Base-by-base conservation (phyloP, 2,329 filamentous ascomycete genomes). In the Fusarium clavum region DNA sequence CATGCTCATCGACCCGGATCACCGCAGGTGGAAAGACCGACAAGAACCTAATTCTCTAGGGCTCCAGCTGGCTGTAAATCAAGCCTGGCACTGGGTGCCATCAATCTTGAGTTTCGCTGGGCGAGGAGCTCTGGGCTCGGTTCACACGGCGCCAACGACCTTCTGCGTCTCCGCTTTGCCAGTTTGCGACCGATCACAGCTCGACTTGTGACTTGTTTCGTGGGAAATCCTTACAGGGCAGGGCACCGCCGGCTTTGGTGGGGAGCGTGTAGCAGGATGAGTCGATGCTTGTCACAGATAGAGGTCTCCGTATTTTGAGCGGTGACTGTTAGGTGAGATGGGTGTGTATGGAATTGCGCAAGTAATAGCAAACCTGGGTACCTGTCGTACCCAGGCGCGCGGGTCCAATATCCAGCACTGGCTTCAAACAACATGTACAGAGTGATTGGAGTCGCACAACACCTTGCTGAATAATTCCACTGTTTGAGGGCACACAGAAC, bases 1-100 rank as follows among this genome's bases (percentile, higher is more conserved):
- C 63, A 57, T 70, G 61, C 72, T 74, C 70, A 69, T 74, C 63
- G 64, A 73, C 68, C 52, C 46, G 38, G 58, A 59, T 67, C 57
- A 51, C 51, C 46, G 46, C 60, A 54, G 59, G 55, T 55, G 41
- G 34, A 53, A 67, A 64, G 63, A 56, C 64, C 43, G 45, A 69
- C 64, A 29, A 59, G 56, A 71, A 65, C 64, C 60, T 69, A 71
- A 66, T 71, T 41, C 43, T 30, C 43, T 53, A 64, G 43, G 67
- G 57, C 64, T 70, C 41, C 57, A 61, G 46, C 57, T 67, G 63
- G 63, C 53, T 65, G 56, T 61, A 64, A 64, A 71, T 56, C 40
- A 16, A 64, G 68, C 56, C 60, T 69, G 68, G 56, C 41, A 67
- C 67, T 70, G 57, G 67, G 55, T 55, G 52, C 43, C 45, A 45